Percentiles rank a stretch among this genome's conserved stretches.
Evolutionary conservation across 345 rosid species (phyloP).

Genomic region (Carallia pectinifolia): DNA sequence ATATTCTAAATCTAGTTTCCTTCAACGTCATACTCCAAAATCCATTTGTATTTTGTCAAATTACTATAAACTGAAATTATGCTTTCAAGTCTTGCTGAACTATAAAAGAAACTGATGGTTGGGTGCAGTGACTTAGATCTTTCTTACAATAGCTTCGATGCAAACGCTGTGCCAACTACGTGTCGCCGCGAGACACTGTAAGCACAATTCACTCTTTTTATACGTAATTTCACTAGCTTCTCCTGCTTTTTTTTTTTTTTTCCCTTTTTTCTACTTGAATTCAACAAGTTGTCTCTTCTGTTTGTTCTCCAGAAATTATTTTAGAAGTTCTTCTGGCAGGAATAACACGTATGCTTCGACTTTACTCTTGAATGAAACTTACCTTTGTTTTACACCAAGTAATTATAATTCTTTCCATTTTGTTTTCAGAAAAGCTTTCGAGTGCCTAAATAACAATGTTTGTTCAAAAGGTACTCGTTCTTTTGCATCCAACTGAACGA

Average conservation of each 20-base stretch:
- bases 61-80: too few species aligned
- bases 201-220: background rate
- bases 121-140: conserved; percentile 19
- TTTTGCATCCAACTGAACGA: background rate
- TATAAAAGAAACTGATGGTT: background rate
- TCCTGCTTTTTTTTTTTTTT: background rate
- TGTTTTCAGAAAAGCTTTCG: conserved; percentile 5
- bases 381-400: background rate
- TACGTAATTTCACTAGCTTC: too few species aligned
- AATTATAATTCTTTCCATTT: too few species aligned
- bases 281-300: background rate
- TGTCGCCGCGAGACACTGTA: conserved; percentile 15
- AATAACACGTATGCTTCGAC: conserved; percentile 17
- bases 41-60: too few species aligned
- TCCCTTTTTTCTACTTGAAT: background rate
- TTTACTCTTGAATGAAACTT: background rate
- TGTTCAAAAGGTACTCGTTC: conserved; percentile 17
- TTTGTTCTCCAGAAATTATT: conserved; percentile 12
- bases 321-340: conserved; percentile 16
- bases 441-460: conserved; percentile 3
- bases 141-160: conserved; percentile 14
- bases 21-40: too few species aligned
- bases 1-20: too few species aligned
- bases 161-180: conserved; percentile 1
- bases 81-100: too few species aligned